Evolutionary conservation across 257 asterid genomes (phyloP).

Genomic region (Penstemon barbatus): DNA sequence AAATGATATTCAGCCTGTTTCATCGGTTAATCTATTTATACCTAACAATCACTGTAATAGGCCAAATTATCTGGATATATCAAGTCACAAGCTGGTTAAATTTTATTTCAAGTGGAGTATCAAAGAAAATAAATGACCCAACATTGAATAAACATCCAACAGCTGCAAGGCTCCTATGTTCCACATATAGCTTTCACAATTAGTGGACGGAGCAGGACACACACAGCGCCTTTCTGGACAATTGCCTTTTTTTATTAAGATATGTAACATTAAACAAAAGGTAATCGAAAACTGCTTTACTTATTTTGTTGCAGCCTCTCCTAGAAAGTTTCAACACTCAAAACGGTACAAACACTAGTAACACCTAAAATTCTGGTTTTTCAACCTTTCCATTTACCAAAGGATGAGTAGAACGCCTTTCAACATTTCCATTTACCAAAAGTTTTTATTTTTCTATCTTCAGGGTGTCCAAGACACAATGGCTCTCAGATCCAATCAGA

Average conservation of each 20-base stretch:
- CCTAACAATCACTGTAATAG: not conserved
- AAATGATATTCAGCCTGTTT: not conserved
- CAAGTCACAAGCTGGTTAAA: not conserved
- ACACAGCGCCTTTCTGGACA: not conserved
- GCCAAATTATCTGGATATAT: not conserved
- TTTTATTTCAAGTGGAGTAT: not conserved
- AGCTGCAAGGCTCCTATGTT: not conserved
- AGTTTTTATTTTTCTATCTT: too few species aligned
- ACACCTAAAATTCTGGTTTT: too few species aligned
- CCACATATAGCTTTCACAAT: not conserved
- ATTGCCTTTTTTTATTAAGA: not conserved
- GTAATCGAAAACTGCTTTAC: not conserved
- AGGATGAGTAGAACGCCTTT: too few species aligned
- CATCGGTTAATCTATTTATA: too few species aligned
- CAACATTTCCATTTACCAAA: too few species aligned
- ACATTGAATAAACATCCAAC: conserved; percentile 1
- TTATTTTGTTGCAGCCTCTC: not conserved
- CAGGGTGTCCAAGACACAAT: too few species aligned
- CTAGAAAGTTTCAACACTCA: too few species aligned
- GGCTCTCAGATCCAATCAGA: too few species aligned
- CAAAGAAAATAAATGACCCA: conserved; percentile 4
- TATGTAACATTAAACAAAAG: not conserved
- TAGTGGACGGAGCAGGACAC: not conserved
- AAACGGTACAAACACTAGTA: too few species aligned
- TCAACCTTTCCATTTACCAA: too few species aligned